These are phyloP conservation scores for Xanthoconium purpureum DNA, from an alignment of 768 basidiomycete genomes.

Conservation along the genomic window DNA sequence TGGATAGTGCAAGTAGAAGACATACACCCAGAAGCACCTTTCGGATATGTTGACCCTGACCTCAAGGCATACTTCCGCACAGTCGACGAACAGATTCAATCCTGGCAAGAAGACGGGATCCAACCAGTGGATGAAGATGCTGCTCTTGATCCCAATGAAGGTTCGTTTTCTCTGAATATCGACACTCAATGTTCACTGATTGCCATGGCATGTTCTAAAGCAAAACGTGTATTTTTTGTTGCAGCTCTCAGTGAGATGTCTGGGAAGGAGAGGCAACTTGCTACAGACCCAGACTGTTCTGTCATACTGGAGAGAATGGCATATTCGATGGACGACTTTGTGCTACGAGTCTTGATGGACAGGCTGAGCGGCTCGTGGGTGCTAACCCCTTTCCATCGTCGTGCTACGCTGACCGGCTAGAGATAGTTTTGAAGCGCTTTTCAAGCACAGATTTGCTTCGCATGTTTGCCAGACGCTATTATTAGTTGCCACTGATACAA, in stretches of 20 bases:
- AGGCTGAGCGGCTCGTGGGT: constrained; percentile 86
- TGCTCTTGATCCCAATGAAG: constrained; percentile 68
- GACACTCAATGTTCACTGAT: neutral
- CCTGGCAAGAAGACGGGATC: constrained; percentile 65
- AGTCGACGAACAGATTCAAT: constrained; percentile 81
- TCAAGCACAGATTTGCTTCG: constrained; percentile 85
- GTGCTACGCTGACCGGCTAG: constrained; percentile 2
- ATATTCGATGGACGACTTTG: constrained; percentile 95
- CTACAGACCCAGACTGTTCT: constrained; percentile 93
- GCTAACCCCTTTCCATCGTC: constrained; percentile 1
- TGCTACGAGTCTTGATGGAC: constrained; percentile 87
- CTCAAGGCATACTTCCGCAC: constrained; percentile 91
- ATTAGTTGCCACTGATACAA: constrained; percentile 57
- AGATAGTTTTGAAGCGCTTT: constrained; percentile 57
- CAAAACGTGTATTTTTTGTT: constrained; percentile 71
- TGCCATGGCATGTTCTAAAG: constrained; percentile 35
- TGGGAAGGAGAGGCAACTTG: constrained; percentile 83
- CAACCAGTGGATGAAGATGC: constrained; percentile 42
- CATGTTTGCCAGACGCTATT: constrained; percentile 94
- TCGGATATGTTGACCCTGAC: constrained; percentile 86
- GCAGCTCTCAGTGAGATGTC: constrained; percentile 84
- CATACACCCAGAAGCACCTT: constrained; percentile 68
- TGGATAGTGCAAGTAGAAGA: constrained; percentile 61
- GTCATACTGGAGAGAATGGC: constrained; percentile 85
- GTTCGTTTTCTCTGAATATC: constrained; percentile 33